Conservation (phyloP, 2,329 filamentous ascomycete species). For the Fusarium pseudoanthophilum region DNA sequence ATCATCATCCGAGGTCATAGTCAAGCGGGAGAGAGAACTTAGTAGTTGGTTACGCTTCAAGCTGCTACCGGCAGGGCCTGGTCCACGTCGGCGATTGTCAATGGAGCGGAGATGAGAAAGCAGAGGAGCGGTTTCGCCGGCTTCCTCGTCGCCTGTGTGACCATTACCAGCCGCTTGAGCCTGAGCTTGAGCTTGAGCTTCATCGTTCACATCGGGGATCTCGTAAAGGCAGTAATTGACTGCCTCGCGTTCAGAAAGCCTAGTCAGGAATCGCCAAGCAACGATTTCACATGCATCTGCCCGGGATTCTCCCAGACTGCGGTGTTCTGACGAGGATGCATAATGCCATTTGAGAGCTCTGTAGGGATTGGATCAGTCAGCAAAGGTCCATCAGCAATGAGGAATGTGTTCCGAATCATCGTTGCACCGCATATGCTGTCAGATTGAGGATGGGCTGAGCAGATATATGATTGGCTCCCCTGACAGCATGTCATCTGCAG, state of each 20-base stretch:
- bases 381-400: not conserved
- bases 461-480: slow-evolving; percentile 27
- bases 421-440: slow-evolving; percentile 16
- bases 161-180: slow-evolving; percentile 16
- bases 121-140: slow-evolving; percentile 60
- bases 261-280: slow-evolving; percentile 80
- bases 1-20: slow-evolving; percentile 51
- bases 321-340: slow-evolving; percentile 69
- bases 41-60: slow-evolving; percentile 61
- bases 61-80: slow-evolving; percentile 52
- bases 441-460: slow-evolving; percentile 5
- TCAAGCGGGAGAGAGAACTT: slow-evolving; percentile 66
- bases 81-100: slow-evolving; percentile 32
- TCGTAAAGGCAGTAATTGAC: slow-evolving; percentile 81
- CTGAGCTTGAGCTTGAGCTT: slow-evolving; percentile 31
- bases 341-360: slow-evolving; percentile 83
- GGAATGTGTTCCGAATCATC: not conserved
- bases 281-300: slow-evolving; percentile 83
- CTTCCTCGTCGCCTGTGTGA: slow-evolving; percentile 52
- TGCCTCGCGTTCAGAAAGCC: slow-evolving; percentile 76
- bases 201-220: slow-evolving; percentile 61
- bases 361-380: slow-evolving; percentile 16
- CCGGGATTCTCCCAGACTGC: slow-evolving; percentile 73
- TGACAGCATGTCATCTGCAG: slow-evolving; percentile 15
- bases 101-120: slow-evolving; percentile 51